phyloP scores from a whole-genome alignment of 495 filamentous ascomycete genomes.

The Aspergillus carlsbadensis region DNA sequence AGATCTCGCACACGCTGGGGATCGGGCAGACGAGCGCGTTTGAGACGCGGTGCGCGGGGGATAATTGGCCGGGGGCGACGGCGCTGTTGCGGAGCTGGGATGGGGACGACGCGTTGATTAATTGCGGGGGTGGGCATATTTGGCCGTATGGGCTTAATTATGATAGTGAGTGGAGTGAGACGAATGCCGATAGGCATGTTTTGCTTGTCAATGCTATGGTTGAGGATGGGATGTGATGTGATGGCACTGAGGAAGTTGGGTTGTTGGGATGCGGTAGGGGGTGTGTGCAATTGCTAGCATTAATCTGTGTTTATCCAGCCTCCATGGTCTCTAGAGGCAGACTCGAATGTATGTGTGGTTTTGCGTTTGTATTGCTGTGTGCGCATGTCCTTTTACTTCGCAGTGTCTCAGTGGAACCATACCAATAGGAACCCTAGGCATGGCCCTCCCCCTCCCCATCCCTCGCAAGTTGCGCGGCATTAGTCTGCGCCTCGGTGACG shows the following conservation, averaged over 20 bases:
- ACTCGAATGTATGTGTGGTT: too few species aligned
- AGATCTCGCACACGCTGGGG: constrained; percentile 12
- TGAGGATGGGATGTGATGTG: constrained; percentile 14
- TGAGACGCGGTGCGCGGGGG: constrained; percentile 3
- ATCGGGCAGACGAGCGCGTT: constrained; percentile 10
- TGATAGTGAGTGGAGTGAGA: constrained; percentile 11
- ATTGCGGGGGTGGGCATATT: constrained; percentile 8
- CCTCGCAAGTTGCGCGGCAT: not conserved
- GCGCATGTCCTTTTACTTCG: too few species aligned
- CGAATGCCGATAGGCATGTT: constrained; percentile 11
- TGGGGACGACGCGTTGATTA: constrained; percentile 4
- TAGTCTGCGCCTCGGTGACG: constrained; percentile 31
- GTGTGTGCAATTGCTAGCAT: too few species aligned
- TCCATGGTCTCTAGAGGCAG: too few species aligned
- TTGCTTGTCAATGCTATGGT: constrained; percentile 10
- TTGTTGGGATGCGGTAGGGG: too few species aligned
- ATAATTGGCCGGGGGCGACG: constrained; percentile 1
- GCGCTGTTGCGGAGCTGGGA: constrained; percentile 7
- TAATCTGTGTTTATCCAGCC: too few species aligned
- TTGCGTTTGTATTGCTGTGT: too few species aligned
- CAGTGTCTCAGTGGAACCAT: too few species aligned
- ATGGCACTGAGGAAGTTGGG: too few species aligned
- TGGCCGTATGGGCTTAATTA: constrained; percentile 15
- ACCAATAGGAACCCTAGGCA: too few species aligned
- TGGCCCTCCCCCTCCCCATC: too few species aligned